Conservation (phyloP, 306 rosid species). For the Acacia crassicarpa region DNA sequence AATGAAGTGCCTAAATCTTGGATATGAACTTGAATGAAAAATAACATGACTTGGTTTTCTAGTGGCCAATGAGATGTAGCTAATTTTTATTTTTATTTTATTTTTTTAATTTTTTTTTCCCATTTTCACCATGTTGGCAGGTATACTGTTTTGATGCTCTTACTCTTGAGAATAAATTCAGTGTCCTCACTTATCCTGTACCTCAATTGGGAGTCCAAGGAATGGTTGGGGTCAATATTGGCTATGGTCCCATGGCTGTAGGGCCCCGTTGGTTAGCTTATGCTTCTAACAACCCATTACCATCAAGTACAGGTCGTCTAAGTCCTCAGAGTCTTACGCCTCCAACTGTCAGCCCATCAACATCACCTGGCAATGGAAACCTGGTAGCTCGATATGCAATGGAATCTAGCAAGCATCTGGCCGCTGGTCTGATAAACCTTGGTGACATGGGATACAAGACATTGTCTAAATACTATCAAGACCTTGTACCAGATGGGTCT, state of each 20-base stretch:
- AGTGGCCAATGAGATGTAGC: conserved; percentile 24
- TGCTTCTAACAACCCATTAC: conserved; percentile 78
- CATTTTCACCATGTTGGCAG: conserved; percentile 50
- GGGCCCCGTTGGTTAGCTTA: conserved; percentile 98
- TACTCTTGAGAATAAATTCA: conserved; percentile 90
- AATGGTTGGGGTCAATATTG: conserved; percentile 77
- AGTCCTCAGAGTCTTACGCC: conserved; percentile 96
- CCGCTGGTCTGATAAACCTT: conserved; percentile 80
- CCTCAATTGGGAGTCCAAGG: conserved; percentile 96
- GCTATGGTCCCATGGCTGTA: conserved; percentile 96
- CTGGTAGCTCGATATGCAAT: conserved; percentile 93
- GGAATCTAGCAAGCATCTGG: conserved; percentile 98
- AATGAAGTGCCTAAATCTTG: background rate
- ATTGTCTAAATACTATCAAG: conserved; percentile 90
- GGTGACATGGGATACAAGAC: conserved; percentile 96
- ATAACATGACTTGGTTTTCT: conserved; percentile 21
- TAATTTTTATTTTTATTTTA: conserved; percentile 31
- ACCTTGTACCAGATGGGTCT: conserved; percentile 86
- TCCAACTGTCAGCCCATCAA: conserved; percentile 87
- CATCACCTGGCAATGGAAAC: conserved; percentile 88
- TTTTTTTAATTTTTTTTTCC: too few relatives aligned
- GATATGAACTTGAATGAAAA: conserved; percentile 13
- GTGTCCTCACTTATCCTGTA: conserved; percentile 92
- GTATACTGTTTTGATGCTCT: conserved; percentile 95
- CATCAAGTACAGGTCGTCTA: conserved; percentile 66